Evolutionary conservation across 2,329 filamentous ascomycete species (phyloP).

Genomic region (Coniochaeta sp.): DNA sequence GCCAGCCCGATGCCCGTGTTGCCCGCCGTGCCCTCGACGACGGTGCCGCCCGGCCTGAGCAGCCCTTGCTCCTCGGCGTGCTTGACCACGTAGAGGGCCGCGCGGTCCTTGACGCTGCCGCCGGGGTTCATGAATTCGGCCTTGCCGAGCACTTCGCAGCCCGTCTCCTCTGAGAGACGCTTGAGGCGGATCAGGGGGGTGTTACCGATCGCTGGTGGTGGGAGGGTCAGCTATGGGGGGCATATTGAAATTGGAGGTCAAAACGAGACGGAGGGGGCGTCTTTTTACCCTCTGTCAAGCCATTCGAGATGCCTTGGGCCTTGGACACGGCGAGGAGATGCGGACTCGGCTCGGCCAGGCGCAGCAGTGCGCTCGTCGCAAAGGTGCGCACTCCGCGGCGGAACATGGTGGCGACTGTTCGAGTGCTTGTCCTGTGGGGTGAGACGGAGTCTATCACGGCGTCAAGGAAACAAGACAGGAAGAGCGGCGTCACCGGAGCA

Average conservation of each 20-base stretch:
- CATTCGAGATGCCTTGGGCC: conserved; percentile 70
- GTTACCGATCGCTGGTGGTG: conserved; percentile 96
- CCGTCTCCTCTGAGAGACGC: conserved; percentile 79
- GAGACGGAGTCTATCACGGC: not conserved
- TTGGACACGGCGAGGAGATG: conserved; percentile 68
- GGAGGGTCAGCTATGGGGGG: too few species aligned
- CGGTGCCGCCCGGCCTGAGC: conserved; percentile 78
- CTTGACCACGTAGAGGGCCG: conserved; percentile 86
- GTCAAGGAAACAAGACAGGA: not conserved
- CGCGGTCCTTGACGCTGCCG: conserved; percentile 92
- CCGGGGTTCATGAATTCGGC: conserved; percentile 99
- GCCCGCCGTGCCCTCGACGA: conserved; percentile 93
- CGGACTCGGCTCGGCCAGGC: conserved; percentile 40
- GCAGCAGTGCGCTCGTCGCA: conserved; percentile 52
- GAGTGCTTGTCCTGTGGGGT: not conserved
- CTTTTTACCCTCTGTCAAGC: conserved; percentile 75
- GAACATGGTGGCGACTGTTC: conserved; percentile 46
- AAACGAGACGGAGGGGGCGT: not conserved
- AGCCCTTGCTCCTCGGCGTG: conserved; percentile 87
- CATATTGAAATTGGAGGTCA: too few species aligned
- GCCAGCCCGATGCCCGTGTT: conserved; percentile 98
- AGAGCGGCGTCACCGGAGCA: not conserved
- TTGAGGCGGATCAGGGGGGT: conserved; percentile 91
- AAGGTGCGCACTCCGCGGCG: conserved; percentile 62
- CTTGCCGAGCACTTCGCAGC: conserved; percentile 91